Percentiles rank a stretch among this genome's conserved stretches.
Evolutionary conservation across 345 rosid genomes (phyloP).

Genomic region (Eucalyptus caleyi): DNA sequence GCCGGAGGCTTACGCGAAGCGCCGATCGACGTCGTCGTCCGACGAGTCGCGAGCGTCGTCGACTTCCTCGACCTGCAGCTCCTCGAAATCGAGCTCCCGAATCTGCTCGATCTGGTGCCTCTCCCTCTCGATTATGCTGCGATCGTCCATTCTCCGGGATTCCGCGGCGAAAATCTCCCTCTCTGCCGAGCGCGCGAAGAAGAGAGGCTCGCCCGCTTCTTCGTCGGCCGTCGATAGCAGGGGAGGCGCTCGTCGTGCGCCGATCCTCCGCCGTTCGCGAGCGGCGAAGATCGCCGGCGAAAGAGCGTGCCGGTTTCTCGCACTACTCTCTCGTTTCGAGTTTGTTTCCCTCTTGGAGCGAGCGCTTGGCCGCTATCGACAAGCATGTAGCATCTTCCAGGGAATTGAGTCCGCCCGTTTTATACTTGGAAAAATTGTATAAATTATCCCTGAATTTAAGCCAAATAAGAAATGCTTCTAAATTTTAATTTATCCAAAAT

Average conservation of each 20-base stretch:
- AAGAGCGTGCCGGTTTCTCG: background rate
- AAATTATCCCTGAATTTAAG: background rate
- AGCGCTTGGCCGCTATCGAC: background rate
- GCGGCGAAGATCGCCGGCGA: background rate
- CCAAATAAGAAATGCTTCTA: no score
- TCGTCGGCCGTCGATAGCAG: background rate
- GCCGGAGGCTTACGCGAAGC: conserved; percentile 8
- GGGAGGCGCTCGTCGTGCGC: background rate
- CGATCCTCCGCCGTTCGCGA: background rate
- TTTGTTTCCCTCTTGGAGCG: background rate
- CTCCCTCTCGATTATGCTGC: conserved; percentile 49
- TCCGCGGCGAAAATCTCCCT: background rate
- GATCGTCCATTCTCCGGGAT: conserved; percentile 9
- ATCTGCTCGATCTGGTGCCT: conserved; percentile 82
- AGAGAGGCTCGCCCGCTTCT: background rate
- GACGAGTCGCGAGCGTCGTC: conserved; percentile 33
- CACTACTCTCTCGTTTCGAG: background rate
- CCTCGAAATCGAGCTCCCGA: conserved; percentile 78
- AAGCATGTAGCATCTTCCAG: background rate
- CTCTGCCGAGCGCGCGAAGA: background rate
- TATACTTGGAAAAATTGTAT: background rate
- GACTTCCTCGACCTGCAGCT: conserved; percentile 81
- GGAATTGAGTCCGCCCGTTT: background rate
- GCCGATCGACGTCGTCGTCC: conserved; percentile 9
- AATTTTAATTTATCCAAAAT: no score